Percentiles rank a stretch among this genome's conserved stretches.
These are phyloP conservation scores for Ramalina peruviana DNA, from an alignment of 495 filamentous ascomycete genomes.

Conservation along the genomic window DNA sequence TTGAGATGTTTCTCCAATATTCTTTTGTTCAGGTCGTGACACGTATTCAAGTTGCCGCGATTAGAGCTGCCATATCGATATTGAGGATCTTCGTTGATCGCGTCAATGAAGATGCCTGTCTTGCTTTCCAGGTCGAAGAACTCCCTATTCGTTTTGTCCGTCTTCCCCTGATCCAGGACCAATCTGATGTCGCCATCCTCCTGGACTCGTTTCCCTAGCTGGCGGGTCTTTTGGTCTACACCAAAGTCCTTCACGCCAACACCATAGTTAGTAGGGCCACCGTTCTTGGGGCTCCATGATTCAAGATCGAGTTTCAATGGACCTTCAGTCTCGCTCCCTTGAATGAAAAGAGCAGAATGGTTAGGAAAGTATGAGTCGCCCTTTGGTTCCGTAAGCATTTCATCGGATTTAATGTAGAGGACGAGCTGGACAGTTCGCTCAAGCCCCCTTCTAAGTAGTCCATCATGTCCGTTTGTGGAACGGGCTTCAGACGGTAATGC, in stretches of 20 bases:
- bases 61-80: neutral
- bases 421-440: neutral
- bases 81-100: neutral
- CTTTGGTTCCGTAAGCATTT: neutral
- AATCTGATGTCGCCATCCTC: neutral
- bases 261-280: neutral
- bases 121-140: neutral
- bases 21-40: neutral
- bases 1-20: neutral
- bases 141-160: neutral
- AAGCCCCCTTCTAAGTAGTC: neutral
- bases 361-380: neutral
- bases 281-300: neutral
- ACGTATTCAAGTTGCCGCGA: neutral
- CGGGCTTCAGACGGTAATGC: neutral
- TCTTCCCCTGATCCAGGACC: neutral
- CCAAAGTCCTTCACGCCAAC: neutral
- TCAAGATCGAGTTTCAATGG: neutral
- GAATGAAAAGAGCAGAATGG: neutral
- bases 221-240: neutral
- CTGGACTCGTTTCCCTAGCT: neutral
- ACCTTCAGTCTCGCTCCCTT: neutral
- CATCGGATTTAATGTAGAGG: neutral
- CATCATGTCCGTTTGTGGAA: neutral
- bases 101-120: neutral